phyloP scores from a whole-genome alignment of 139 green algal genomes.

The Volvox africanus region DNA sequence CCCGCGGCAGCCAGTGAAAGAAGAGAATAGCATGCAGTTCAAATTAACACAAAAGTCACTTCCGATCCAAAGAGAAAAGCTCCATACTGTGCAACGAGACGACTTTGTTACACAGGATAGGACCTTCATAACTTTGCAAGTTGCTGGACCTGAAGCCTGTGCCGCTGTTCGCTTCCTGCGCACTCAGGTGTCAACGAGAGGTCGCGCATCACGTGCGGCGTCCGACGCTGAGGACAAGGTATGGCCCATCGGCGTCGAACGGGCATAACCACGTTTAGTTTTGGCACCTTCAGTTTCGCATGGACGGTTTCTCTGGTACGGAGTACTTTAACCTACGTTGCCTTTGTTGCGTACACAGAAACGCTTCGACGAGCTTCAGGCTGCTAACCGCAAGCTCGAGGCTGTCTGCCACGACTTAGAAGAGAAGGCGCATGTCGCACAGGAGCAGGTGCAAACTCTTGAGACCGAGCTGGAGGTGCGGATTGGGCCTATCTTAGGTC shows the following conservation, averaged over 20 bases:
- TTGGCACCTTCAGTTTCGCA: too few relatives aligned
- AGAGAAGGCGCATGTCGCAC: conserved; percentile 19
- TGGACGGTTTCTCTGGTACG: too few relatives aligned
- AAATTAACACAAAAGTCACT: too few relatives aligned
- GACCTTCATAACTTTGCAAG: too few relatives aligned
- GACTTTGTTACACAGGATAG: too few relatives aligned
- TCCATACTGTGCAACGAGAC: too few relatives aligned
- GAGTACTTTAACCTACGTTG: too few relatives aligned
- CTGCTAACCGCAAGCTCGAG: conserved; percentile 55
- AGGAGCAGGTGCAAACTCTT: conserved; percentile 33
- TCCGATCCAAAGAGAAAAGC: too few relatives aligned
- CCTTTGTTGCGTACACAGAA: not conserved
- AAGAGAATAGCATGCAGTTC: too few relatives aligned
- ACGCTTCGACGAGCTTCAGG: conserved; percentile 37
- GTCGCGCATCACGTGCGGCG: not conserved
- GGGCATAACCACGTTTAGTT: too few relatives aligned
- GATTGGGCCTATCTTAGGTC: not conserved
- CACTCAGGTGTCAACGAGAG: conserved; percentile 10
- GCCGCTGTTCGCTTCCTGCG: not conserved
- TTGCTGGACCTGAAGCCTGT: not conserved
- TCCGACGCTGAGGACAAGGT: conserved; percentile 33
- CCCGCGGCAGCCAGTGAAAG: too few relatives aligned
- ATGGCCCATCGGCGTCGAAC: not conserved
- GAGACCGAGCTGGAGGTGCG: conserved; percentile 23
- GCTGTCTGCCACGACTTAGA: conserved; percentile 48